A percentile compares a stretch with the other conserved stretches of the same genome.
Evolutionary conservation across 352 stramenopile genomes (phyloP).

Genomic region (Globisporangium ultimum): DNA sequence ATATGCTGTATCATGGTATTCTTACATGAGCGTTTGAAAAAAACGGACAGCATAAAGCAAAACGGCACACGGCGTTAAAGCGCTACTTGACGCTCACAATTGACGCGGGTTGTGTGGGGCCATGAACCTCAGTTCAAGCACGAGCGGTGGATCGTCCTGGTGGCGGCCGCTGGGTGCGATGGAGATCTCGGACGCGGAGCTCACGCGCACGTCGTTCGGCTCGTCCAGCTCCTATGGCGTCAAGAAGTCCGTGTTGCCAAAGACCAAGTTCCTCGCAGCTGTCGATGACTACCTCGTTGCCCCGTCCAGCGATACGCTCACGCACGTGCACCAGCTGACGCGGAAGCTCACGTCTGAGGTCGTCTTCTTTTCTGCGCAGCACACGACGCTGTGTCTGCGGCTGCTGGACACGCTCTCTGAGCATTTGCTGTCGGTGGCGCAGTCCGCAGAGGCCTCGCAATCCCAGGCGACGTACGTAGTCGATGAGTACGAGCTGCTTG

Average conservation of each 20-base stretch:
- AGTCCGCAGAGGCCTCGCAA: constrained; percentile 12
- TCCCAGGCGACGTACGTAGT: constrained; percentile 18
- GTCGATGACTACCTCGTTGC: constrained; percentile 36
- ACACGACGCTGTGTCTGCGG: constrained; percentile 40
- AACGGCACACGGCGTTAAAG: no score
- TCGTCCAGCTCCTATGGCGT: constrained; percentile 18
- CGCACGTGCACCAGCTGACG: constrained; percentile 39
- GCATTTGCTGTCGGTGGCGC: constrained; percentile 31
- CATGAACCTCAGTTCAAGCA: constrained; percentile 14
- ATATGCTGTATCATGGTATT: background rate
- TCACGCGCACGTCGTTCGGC: constrained; percentile 33
- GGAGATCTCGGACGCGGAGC: constrained; percentile 40
- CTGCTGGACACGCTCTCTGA: constrained; percentile 61
- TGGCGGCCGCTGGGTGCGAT: constrained; percentile 35
- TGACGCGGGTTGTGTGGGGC: constrained; percentile 16
- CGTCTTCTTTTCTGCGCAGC: constrained; percentile 41
- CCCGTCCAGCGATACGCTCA: constrained; percentile 25
- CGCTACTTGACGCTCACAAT: background rate
- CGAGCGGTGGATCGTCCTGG: constrained; percentile 22
- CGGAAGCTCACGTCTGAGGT: constrained; percentile 35
- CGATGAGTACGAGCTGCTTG: constrained; percentile 29
- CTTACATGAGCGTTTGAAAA: background rate
- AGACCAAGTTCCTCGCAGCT: constrained; percentile 30
- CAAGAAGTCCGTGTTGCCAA: constrained; percentile 9
- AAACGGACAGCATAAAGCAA: background rate